Base-by-base conservation (phyloP, 148 eudicot species). In the Pharnaceum exiguum region DNA sequence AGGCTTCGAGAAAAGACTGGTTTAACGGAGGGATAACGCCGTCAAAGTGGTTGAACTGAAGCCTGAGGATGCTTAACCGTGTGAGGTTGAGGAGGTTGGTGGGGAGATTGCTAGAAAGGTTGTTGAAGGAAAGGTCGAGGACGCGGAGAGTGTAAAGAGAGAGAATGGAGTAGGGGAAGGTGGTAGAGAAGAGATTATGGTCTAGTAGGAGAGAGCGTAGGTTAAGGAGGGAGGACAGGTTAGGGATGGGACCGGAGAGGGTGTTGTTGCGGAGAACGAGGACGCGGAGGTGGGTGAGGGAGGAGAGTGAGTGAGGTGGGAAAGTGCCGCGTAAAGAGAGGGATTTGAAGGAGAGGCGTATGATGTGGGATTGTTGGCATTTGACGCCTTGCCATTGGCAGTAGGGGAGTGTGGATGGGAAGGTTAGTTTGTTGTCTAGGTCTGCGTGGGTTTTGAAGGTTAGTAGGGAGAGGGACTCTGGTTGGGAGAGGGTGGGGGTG, bases 351-450 rank as follows among this genome's bases (percentile, higher is more conserved):
- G 31, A 48, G 61, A 75, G 56, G 3, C 88, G 86, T 24, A 81
- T 73, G 10, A 91, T 77, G 0, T 82, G 82, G 62, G 55, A 66
- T 18, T 82, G 77, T 18, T 65, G 81, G 57, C 95, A 90, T 26
- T 84, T 84, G 15, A 90, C 86, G 43, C 95, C 95, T 38, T 58
- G 78, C 90, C 90, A 84, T 3, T 57, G 55, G 39, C 86, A 84
- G 65, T 76, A 77, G 61, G 63, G 67, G 78, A 0, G 75, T 60
- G 72, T 60, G 81, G 65, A 63, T 76, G 35, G n/a, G n/a, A n/a
- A n/a, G n/a, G n/a, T n/a, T n/a, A 81, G 84, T 4, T n/a, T 71
- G 75, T 63, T 39, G 80, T 63, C 48, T 2, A 49, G 35, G 86
- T 75, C 82, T n/a, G 82, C 74, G 35, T 73, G 57, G 53, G 77